These are phyloP conservation scores for Gaertneriomyces semiglobifer DNA, from an alignment of 192 early-diverging fungal species.

Conservation along the genomic window DNA sequence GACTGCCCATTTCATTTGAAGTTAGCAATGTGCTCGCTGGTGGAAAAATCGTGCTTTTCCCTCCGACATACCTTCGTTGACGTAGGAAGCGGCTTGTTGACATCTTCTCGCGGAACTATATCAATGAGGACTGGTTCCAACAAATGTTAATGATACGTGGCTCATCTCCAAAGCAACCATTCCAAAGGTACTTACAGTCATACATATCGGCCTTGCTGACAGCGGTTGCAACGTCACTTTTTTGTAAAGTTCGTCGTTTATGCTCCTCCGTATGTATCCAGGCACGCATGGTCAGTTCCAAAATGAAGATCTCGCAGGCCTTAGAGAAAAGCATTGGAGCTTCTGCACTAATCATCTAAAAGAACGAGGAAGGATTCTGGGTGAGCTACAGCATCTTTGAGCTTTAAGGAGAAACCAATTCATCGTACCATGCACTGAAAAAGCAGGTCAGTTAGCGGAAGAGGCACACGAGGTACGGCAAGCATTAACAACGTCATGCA, in stretches of 20 bases:
- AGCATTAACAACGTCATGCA: conserved; percentile 14
- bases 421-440: too few species aligned
- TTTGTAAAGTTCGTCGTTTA: conserved; percentile 91
- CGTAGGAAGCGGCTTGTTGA: conserved; percentile 18
- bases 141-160: not conserved
- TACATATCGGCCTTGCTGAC: conserved; percentile 89
- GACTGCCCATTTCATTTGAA: too few species aligned
- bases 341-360: conserved; percentile 69
- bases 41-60: too few species aligned
- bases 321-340: conserved; percentile 92
- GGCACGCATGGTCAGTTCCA: conserved; percentile 70
- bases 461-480: too few species aligned
- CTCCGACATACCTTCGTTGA: conserved; percentile 1
- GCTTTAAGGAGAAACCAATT: not conserved
- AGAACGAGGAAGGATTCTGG: not conserved
- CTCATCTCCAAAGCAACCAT: not conserved
- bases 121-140: conserved; percentile 74
- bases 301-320: conserved; percentile 96
- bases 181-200: conserved; percentile 56
- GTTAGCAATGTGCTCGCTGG: too few species aligned
- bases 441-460: too few species aligned
- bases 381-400: not conserved
- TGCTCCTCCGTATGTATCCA: conserved; percentile 94
- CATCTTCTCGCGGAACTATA: conserved; percentile 89
- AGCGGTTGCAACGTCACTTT: conserved; percentile 84